Base-by-base conservation (phyloP, 257 asterid species). In the Nicotiana tomentosiformis region DNA sequence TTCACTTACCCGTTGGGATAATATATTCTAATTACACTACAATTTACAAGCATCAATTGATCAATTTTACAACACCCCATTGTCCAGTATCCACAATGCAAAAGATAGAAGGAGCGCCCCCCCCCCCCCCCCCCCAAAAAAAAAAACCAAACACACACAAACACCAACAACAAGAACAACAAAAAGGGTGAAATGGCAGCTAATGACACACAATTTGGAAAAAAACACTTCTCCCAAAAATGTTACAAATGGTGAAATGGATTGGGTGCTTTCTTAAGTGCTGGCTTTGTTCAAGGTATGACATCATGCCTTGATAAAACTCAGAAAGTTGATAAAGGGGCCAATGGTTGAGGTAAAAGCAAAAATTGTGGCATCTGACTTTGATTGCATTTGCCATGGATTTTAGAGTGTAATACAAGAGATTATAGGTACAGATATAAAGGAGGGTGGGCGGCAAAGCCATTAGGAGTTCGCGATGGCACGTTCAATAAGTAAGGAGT, bases 401-500 rank as follows among this genome's bases (percentile, higher is more conserved):
- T 57, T 37, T 84, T 61, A 49, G 65, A 68, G 16, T 33, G 82
- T 82, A 30, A 46, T n/a, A 43, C 12, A 62, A 67, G 83, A 60
- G 39, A 37, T 60, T 66, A 81, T 79, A 78, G 66, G 64, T 33
- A 39, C 5, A 10, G 77, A 85, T 30, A 82, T 68, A 85, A 67
- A 32, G 81, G 80, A 62, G 60, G 53, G 80, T 84, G 43, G 86
- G 81, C 12, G 30, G 32, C 46, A 77, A 68, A 88, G 66, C 65
- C 35, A 68, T 81, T 10, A 84, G 91, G 89, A 90, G 90, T 82
- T 84, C 60, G 81, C 23, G 55, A 35, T 83, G 88, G 90, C 88
- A 87, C 82, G 82, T 85, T 86, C 87, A 74, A 43, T 58, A 46
- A 70, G 16, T 80, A 46, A 17, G 66, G 23, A 76, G 83, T 87